Percentiles rank a stretch among this genome's conserved stretches.
These are phyloP conservation scores for Typha latifolia DNA, from an alignment of 176 grass and related monocot genomes.

Conservation along the genomic window DNA sequence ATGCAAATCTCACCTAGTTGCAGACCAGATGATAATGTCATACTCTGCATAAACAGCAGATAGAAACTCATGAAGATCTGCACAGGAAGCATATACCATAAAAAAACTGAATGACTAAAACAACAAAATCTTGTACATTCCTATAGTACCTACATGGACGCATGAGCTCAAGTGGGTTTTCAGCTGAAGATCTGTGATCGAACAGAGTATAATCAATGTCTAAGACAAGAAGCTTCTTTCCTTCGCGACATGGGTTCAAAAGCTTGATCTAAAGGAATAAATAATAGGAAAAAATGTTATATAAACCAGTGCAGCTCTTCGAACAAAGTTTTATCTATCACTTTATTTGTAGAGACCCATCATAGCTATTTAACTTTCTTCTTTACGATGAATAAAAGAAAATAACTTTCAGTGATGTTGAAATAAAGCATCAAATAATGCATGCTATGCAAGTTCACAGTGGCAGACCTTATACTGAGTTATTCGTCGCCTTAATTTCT, in stretches of 20 bases:
- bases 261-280: conserved; percentile 69
- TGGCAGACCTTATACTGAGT: conserved; percentile 66
- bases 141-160: conserved; percentile 64
- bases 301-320: too few species aligned
- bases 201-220: conserved; percentile 99
- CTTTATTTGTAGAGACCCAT: too few species aligned
- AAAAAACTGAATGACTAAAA: not conserved
- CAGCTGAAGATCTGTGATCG: conserved; percentile 77
- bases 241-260: conserved; percentile 80
- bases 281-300: conserved; percentile 8
- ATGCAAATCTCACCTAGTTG: conserved; percentile 58
- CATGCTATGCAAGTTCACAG: not conserved
- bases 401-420: not conserved
- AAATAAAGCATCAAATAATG: conserved; percentile 16
- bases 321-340: too few species aligned
- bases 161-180: conserved; percentile 90
- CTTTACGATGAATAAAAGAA: not conserved
- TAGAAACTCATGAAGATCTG: conserved; percentile 97
- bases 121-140: not conserved
- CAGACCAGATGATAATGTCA: conserved; percentile 99
- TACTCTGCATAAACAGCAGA: conserved; percentile 76
- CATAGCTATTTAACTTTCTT: not conserved
- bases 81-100: conserved; percentile 10
- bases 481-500: conserved; percentile 69
- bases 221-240: conserved; percentile 89